A percentile compares a stretch with the other conserved stretches of the same genome.
Evolutionary conservation across 306 rosid species (phyloP).

Genomic region (Urtica urens): DNA sequence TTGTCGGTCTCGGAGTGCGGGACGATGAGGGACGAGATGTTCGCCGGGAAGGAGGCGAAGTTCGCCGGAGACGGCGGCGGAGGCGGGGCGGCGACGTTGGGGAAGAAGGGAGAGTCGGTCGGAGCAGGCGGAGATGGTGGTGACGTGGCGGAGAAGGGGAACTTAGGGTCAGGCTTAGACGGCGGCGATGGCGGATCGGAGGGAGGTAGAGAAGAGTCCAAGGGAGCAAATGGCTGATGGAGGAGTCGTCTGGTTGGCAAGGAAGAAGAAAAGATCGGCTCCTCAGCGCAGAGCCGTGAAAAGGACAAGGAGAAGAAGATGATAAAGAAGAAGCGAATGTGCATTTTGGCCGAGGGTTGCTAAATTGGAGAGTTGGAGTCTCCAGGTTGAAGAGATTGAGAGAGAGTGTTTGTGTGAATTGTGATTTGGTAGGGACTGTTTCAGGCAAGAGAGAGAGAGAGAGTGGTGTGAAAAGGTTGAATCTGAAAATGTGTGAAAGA

Average conservation of each 20-base stretch:
- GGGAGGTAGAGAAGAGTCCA: conserved; percentile 30
- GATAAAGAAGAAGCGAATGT: conserved; percentile 14
- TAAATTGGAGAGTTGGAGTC: conserved; percentile 3
- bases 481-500: background rate
- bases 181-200: conserved; percentile 30
- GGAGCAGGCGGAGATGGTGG: conserved; percentile 34
- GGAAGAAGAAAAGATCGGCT: background rate
- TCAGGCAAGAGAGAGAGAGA: conserved; percentile 6
- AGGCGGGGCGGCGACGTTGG: conserved; percentile 44
- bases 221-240: conserved; percentile 47
- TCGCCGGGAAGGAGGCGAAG: conserved; percentile 80
- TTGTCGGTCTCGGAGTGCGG: conserved; percentile 35
- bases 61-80: conserved; percentile 58
- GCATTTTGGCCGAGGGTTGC: conserved; percentile 27
- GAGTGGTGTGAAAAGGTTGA: conserved; percentile 16
- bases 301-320: conserved; percentile 2
- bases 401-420: conserved; percentile 18
- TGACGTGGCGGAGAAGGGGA: conserved; percentile 53
- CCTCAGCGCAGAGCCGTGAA: background rate
- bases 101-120: conserved; percentile 61
- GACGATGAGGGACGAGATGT: conserved; percentile 69
- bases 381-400: conserved; percentile 10
- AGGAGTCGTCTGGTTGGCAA: conserved; percentile 35
- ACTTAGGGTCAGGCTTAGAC: conserved; percentile 19
- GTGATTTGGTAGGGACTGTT: conserved; percentile 20